Conservation (phyloP, 2,329 filamentous ascomycete species). For the Gnomoniopsis sp. region DNA sequence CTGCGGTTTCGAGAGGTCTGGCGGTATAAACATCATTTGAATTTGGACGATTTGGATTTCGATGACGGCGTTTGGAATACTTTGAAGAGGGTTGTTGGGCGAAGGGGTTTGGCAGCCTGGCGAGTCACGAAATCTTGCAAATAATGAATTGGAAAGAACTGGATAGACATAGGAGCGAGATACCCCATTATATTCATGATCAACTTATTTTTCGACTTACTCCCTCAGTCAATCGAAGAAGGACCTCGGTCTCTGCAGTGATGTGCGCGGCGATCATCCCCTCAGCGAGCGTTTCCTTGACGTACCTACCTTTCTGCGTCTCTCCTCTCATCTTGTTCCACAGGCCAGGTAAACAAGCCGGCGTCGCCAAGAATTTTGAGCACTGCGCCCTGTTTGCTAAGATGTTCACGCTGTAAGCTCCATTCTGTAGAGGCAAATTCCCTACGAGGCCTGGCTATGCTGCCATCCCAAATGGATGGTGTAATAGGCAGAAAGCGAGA, state of each 20-base stretch:
- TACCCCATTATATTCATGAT: slow-evolving; percentile 12
- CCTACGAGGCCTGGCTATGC: too few relatives aligned
- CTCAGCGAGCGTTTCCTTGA: too few relatives aligned
- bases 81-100: slow-evolving; percentile 62
- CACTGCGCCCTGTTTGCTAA: too few relatives aligned
- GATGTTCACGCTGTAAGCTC: too few relatives aligned
- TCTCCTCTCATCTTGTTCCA: too few relatives aligned
- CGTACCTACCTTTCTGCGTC: too few relatives aligned
- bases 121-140: slow-evolving; percentile 61
- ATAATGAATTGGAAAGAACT: slow-evolving; percentile 5
- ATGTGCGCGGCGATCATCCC: neutral
- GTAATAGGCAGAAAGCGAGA: too few relatives aligned
- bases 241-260: neutral
- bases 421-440: too few relatives aligned
- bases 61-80: slow-evolving; percentile 75
- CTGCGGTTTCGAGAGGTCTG: slow-evolving; percentile 68
- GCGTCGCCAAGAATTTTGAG: too few relatives aligned
- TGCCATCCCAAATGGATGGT: too few relatives aligned
- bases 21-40: slow-evolving; percentile 65
- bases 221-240: neutral
- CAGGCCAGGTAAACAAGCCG: too few relatives aligned
- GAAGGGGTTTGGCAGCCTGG: slow-evolving; percentile 60
- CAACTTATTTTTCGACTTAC: neutral
- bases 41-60: slow-evolving; percentile 78
- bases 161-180: slow-evolving; percentile 8